These are phyloP conservation scores for Moricandia arvensis DNA, from an alignment of 345 rosid species.

Conservation along the genomic window DNA sequence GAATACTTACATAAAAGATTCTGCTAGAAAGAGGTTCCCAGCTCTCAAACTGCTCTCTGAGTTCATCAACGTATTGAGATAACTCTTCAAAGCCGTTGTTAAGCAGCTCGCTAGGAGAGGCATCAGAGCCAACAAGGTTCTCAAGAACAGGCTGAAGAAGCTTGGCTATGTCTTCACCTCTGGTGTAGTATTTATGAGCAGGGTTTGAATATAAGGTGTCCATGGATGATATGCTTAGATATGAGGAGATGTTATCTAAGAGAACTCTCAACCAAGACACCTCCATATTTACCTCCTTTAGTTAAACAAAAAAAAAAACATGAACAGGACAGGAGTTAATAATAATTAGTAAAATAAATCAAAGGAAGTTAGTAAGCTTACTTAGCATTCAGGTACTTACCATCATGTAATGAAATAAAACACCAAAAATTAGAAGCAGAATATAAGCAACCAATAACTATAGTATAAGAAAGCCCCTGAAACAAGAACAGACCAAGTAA, in stretches of 20 bases:
- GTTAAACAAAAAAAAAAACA: background rate
- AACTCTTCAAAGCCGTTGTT: conserved; percentile 65
- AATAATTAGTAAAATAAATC: background rate
- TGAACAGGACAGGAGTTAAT: background rate
- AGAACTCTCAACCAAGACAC: conserved; percentile 74
- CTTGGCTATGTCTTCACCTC: conserved; percentile 69
- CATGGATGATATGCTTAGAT: conserved; percentile 52
- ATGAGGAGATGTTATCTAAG: conserved; percentile 56
- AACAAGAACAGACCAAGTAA: background rate
- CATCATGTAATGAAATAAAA: conserved; percentile 9
- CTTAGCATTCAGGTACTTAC: conserved; percentile 11
- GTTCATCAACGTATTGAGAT: conserved; percentile 57
- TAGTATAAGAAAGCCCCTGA: background rate
- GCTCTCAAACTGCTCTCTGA: conserved; percentile 57
- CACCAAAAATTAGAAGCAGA: background rate
- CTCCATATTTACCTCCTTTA: conserved; percentile 62
- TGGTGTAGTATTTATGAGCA: conserved; percentile 56
- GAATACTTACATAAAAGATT: conserved; percentile 70
- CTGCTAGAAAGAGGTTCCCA: conserved; percentile 75
- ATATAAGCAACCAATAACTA: background rate
- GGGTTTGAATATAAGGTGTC: conserved; percentile 57
- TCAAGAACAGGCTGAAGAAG: conserved; percentile 80
- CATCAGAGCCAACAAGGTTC: conserved; percentile 58
- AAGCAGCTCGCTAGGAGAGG: conserved; percentile 58
- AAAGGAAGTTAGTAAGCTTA: background rate